Evolutionary conservation across 1,284 basidiomycete species (phyloP).

Genomic region (Lentinula novae-zelandiae): DNA sequence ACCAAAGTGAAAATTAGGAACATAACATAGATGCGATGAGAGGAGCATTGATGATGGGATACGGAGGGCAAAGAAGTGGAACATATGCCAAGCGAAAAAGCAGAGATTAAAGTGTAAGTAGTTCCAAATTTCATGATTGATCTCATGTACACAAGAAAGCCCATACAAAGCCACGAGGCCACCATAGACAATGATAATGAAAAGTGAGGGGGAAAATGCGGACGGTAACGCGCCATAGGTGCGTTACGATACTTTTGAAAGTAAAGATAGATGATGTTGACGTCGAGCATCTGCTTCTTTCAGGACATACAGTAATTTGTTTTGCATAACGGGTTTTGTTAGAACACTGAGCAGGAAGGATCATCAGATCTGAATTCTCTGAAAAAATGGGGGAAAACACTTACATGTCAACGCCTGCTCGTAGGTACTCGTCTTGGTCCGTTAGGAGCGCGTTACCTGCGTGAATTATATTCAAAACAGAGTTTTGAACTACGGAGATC

Average conservation of each 20-base stretch:
- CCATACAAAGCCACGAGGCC: too few relatives aligned
- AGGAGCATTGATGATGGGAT: too few relatives aligned
- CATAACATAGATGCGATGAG: too few relatives aligned
- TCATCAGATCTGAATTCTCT: background rate
- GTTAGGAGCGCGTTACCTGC: slow-evolving; percentile 62
- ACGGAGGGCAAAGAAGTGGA: too few relatives aligned
- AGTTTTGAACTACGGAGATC: background rate
- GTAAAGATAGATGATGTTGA: slow-evolving; percentile 9
- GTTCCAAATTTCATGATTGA: too few relatives aligned
- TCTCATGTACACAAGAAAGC: too few relatives aligned
- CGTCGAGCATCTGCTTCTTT: slow-evolving; percentile 33
- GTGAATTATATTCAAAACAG: slow-evolving; percentile 20
- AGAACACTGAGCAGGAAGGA: slow-evolving; percentile 29
- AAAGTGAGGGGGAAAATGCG: too few relatives aligned
- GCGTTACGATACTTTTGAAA: background rate
- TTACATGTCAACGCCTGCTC: slow-evolving; percentile 61
- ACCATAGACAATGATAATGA: too few relatives aligned
- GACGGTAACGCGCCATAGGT: too few relatives aligned
- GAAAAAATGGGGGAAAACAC: slow-evolving; percentile 19
- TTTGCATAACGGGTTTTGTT: slow-evolving; percentile 50
- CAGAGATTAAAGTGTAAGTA: too few relatives aligned
- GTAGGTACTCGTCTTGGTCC: slow-evolving; percentile 47
- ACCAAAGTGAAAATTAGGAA: too few relatives aligned
- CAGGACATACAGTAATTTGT: slow-evolving; percentile 36
- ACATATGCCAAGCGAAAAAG: too few relatives aligned